Base-by-base conservation (phyloP, 148 eudicot species). In the Heliosperma pusillum region DNA sequence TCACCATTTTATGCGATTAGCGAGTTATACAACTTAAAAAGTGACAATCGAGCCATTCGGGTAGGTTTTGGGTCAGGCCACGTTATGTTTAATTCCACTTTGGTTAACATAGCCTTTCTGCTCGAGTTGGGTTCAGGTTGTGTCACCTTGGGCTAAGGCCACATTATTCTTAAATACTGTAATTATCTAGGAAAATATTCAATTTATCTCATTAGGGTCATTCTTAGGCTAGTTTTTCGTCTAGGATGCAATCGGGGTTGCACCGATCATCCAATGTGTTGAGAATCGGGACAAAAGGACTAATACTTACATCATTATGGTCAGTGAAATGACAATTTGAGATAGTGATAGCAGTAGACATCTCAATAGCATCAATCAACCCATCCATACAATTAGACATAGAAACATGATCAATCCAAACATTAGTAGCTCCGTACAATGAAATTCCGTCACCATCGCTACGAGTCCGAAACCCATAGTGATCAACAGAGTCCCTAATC, bases 391-490 rank as follows among this genome's bases (percentile, higher is more conserved):
- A 87, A 66, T 81, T 85, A 22, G 82, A 78, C 90, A 87, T 83
- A 2, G 90, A 87, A 20, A 85, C 53, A 73, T 87, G 90, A 75
- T 87, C 90, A 5, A 87, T 59, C 90, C 90, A 87, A 25, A 87
- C 59, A 73, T 85, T 80, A 11, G 88, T 36, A 0, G 88, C 75
- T 22, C 88, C 90, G n/a, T 81, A 87, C 17, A 87, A 74, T 0
- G 90, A 85, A 3, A 87, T 75, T 0, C 86, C 90, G 30, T 87
- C 90, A 21, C 90, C 90, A 50, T 85, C 88, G 66, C 86, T 85
- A 15, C 7, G 36, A 2, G 85, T 72, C 1, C 88, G 71, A 10
- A 70, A 45, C 17, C 88, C 88, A 36, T 66, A 85, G 57, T 87
- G 90, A 10, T 40, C 21, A 12, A 79, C n/a, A 27, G 88, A 83